These are phyloP conservation scores for Trametes sanguinea DNA, from an alignment of 768 basidiomycete species.

Conservation along the genomic window DNA sequence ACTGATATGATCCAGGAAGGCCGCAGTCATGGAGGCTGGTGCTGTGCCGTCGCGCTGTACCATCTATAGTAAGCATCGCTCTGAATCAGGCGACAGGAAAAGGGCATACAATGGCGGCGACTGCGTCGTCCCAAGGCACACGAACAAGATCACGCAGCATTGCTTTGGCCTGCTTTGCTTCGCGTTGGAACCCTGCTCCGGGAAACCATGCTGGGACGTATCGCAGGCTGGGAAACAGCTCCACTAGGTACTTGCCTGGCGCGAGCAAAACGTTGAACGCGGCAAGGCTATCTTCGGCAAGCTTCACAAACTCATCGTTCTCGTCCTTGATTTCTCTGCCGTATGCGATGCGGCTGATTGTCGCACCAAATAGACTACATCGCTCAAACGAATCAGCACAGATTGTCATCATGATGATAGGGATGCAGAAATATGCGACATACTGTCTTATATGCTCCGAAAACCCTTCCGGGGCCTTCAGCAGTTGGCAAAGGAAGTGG, in stretches of 20 bases:
- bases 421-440: neutral
- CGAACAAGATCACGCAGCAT: constrained; percentile 11
- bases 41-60: constrained; percentile 7
- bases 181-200: constrained; percentile 18
- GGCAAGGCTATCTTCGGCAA: constrained; percentile 4
- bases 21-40: constrained; percentile 4
- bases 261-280: neutral
- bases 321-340: constrained; percentile 17
- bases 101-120: constrained; percentile 19
- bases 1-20: neutral
- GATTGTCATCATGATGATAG: no score
- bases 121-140: constrained; percentile 19
- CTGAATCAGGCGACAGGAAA: neutral
- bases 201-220: constrained; percentile 24
- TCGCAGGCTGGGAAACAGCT: constrained; percentile 16
- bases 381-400: no score
- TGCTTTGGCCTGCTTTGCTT: constrained; percentile 9
- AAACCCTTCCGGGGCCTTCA: constrained; percentile 4
- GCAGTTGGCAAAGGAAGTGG: neutral
- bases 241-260: constrained; percentile 12
- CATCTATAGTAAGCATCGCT: neutral
- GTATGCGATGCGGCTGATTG: constrained; percentile 27
- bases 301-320: constrained; percentile 6
- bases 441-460: constrained; percentile 13
- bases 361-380: constrained; percentile 22